phyloP scores from a whole-genome alignment of 768 basidiomycete species.

The Collybiopsis confluens region DNA sequence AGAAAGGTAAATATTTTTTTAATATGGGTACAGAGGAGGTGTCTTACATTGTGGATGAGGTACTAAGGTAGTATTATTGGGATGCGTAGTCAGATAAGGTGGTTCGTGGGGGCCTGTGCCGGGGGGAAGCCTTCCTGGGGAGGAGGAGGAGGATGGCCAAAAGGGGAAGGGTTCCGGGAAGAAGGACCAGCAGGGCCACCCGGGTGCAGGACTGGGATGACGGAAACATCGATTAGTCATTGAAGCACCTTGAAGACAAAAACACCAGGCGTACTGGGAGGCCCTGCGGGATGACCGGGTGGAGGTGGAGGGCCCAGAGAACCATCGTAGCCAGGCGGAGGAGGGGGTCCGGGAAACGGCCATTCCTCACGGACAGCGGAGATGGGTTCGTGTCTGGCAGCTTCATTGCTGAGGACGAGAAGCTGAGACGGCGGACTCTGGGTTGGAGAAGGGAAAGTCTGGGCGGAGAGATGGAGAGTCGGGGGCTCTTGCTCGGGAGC shows the following conservation, averaged over 20 bases:
- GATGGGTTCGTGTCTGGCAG: conserved; percentile 15
- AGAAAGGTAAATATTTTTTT: conserved; percentile 67
- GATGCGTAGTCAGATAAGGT: conserved; percentile 26
- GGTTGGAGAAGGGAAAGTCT: too few species aligned
- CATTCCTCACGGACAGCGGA: conserved; percentile 21
- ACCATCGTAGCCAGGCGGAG: conserved; percentile 15
- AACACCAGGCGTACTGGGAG: not conserved
- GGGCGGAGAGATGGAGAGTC: too few species aligned
- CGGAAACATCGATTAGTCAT: not conserved
- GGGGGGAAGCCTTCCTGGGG: conserved; percentile 12
- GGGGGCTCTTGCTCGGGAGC: conserved; percentile 44
- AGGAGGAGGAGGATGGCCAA: conserved; percentile 15
- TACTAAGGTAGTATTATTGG: conserved; percentile 34
- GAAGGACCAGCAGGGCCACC: conserved; percentile 11
- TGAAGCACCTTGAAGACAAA: not conserved
- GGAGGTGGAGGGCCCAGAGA: too few species aligned
- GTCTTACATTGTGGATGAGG: conserved; percentile 54
- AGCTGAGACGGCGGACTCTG: too few species aligned
- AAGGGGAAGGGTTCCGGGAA: conserved; percentile 11
- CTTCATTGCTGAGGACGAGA: conserved; percentile 21
- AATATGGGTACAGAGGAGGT: conserved; percentile 55
- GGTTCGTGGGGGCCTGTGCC: conserved; percentile 11
- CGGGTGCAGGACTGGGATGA: conserved; percentile 19
- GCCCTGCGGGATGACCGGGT: not conserved
- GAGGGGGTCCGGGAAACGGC: conserved; percentile 10